Evolutionary conservation across 1,284 basidiomycete genomes (phyloP), one percentile per base, ranked within the genome.

Genomic region (Lignosus rhinocerotis): DNA sequence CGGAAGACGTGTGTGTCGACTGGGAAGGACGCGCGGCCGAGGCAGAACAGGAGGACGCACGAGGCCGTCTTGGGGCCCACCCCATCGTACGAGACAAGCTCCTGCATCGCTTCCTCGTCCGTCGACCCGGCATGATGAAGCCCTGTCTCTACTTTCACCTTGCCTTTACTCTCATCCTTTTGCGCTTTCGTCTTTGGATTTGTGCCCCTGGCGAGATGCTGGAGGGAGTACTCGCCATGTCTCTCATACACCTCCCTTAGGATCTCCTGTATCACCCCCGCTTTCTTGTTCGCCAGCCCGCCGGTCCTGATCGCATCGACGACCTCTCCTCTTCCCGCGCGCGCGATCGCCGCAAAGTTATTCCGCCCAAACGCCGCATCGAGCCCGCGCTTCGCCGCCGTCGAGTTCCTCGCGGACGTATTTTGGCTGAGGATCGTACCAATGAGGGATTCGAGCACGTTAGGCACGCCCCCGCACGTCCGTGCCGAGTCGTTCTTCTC

Each of bases 31-130:
- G 87, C 80, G 14, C 89, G 75, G 0, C 84, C 85, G 19, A 93
- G 76, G 67, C 88, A 90, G 70, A 93, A 92, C n/a, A 92, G 76
- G 14, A 90, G 71, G 0, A 92, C 90, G 66, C 91, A 93, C 6
- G 85, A 84, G 0, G 89, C 89, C 0, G 90, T 92, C 74, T 93
- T 93, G 1, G 88, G 86, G 0, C 91, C 90, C 3, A 93, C 87
- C 0, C 88, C 88, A 45, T 84, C 76, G 62, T 86, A 87, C 5
- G 80, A 78, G n/a, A 88, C 78, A 17, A 91, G 77, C 63, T 86
- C 86, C 59, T 79, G 73, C 88, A 91, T 92, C 21, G 86, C 84
- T 34, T 82, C 79, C 38, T 83, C 81, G 67, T 91, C 82, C 1
- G 80, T 63, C 55, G 79, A 73, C n/a, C 73, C 65, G 55, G 74